These are phyloP conservation scores for Cyclocybe aegerita DNA, from an alignment of 768 basidiomycete species.

Conservation along the genomic window DNA sequence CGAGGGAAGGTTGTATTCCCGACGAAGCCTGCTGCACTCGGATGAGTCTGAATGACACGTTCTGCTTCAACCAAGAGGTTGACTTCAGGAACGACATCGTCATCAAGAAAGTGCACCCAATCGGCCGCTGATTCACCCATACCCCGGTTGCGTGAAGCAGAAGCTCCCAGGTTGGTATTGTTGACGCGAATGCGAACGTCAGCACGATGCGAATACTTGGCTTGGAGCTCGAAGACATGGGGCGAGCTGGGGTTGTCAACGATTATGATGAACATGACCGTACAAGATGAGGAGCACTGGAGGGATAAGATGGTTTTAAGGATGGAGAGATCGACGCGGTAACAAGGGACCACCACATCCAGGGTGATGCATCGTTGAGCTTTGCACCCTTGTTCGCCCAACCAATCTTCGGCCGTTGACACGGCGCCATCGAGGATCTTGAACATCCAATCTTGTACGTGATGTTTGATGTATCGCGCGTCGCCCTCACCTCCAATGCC, in stretches of 20 bases:
- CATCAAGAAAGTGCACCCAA: constrained; percentile 62
- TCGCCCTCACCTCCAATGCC: constrained; percentile 41
- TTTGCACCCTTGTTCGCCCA: constrained; percentile 21
- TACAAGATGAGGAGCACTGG: constrained; percentile 38
- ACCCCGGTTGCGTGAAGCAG: constrained; percentile 55
- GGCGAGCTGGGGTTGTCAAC: constrained; percentile 53
- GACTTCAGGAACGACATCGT: constrained; percentile 45
- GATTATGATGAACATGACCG: constrained; percentile 57
- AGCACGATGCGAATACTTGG: constrained; percentile 37
- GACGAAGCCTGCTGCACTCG: constrained; percentile 52
- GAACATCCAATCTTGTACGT: constrained; percentile 48
- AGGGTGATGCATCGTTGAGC: constrained; percentile 42
- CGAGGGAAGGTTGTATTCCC: constrained; percentile 50
- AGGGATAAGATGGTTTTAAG: constrained; percentile 46
- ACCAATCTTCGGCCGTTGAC: constrained; percentile 32
- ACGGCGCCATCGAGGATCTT: constrained; percentile 42
- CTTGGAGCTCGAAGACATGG: constrained; percentile 33
- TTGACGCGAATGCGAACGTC: constrained; percentile 59
- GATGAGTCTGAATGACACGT: constrained; percentile 43
- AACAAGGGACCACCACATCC: constrained; percentile 58
- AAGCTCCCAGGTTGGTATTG: constrained; percentile 45
- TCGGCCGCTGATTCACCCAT: constrained; percentile 55
- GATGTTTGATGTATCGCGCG: constrained; percentile 49
- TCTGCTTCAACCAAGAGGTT: constrained; percentile 48
- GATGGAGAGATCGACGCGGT: constrained; percentile 45